Conservation (phyloP, 176 grass and related monocot species). For the Rhynchospora tenuis region DNA sequence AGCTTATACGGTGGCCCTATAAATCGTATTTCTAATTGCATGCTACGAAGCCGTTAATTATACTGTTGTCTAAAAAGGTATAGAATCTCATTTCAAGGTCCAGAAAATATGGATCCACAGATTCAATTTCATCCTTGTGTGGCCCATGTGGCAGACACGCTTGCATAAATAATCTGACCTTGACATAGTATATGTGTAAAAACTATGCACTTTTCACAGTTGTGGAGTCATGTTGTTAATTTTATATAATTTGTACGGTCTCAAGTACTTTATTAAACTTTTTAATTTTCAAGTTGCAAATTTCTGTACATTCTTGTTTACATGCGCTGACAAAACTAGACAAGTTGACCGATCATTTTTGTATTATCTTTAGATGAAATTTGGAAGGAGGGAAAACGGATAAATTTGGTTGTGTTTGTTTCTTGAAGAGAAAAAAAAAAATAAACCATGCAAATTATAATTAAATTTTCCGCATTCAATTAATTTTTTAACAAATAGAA, state of each 20-base stretch:
- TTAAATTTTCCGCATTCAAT: too few relatives aligned
- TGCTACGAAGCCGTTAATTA: too few relatives aligned
- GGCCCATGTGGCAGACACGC: background rate
- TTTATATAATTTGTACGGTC: background rate
- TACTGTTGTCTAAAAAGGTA: background rate
- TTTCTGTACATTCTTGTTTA: background rate
- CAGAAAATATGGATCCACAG: background rate
- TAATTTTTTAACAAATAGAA: too few relatives aligned
- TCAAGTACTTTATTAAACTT: background rate
- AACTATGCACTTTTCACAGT: background rate
- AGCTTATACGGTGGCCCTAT: too few relatives aligned
- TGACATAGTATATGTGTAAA: background rate
- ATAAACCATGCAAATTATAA: too few relatives aligned
- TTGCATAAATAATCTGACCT: background rate
- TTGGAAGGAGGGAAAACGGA: background rate
- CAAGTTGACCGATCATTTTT: background rate
- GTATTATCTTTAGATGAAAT: background rate
- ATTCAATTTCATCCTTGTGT: background rate
- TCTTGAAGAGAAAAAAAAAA: background rate
- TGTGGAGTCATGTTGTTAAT: background rate
- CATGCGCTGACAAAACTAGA: background rate
- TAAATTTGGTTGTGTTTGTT: background rate
- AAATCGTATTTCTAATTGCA: too few relatives aligned
- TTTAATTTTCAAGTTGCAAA: conserved; percentile 4
- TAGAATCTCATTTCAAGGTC: background rate